phyloP scores from a whole-genome alignment of 139 green algal species.

The Chlamydomonas incerta region DNA sequence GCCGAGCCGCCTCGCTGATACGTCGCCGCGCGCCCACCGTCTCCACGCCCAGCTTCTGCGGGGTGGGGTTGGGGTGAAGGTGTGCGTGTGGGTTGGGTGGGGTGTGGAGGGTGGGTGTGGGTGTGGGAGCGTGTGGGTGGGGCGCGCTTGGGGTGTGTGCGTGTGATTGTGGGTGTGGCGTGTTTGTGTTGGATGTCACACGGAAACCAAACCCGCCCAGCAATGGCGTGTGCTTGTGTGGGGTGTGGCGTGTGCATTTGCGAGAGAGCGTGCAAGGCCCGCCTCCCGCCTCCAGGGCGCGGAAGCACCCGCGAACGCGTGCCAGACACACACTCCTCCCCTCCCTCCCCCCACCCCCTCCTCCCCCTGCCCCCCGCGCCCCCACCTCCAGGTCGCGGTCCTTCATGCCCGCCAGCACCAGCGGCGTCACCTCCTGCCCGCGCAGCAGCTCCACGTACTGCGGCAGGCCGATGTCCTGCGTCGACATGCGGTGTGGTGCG shows the following conservation, averaged over 20 bases:
- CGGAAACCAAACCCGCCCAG: too few relatives aligned
- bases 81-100: neutral
- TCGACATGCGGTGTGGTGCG: neutral
- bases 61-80: neutral
- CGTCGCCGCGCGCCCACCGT: constrained; percentile 31
- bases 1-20: constrained; percentile 12
- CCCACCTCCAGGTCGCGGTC: constrained; percentile 29
- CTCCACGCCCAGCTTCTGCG: constrained; percentile 33
- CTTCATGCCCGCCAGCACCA: constrained; percentile 44
- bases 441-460: constrained; percentile 22
- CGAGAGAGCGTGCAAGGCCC: too few relatives aligned
- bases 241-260: too few relatives aligned
- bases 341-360: neutral
- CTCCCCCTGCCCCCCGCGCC: neutral
- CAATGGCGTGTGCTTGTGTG: too few relatives aligned
- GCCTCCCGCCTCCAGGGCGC: too few relatives aligned
- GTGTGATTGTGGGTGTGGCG: too few relatives aligned
- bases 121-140: neutral
- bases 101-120: neutral
- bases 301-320: too few relatives aligned
- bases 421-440: constrained; percentile 32
- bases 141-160: too few relatives aligned
- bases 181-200: too few relatives aligned
- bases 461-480: constrained; percentile 27
- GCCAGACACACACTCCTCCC: too few relatives aligned